A percentile compares a stretch with the other conserved stretches of the same genome.
phyloP scores from a whole-genome alignment of 164 flowering plant species.

The Buxus sempervirens region DNA sequence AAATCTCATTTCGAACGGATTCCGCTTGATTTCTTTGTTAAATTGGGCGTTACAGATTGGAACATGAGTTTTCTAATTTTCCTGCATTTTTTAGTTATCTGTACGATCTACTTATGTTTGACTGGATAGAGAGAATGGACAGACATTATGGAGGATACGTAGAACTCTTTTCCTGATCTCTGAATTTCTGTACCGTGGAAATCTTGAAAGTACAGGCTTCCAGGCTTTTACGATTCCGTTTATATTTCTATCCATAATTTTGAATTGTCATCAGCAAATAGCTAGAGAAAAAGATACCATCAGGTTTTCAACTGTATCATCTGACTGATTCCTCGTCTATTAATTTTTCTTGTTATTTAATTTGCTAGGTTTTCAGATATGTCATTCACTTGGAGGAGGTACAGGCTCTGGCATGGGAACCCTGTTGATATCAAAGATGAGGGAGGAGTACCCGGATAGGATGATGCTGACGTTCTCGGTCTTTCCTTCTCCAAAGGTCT shows the following conservation, averaged over 20 bases:
- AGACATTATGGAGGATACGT: neutral
- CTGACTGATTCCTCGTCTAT: neutral
- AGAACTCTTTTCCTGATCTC: neutral
- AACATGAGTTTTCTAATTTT: neutral
- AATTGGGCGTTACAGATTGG: neutral
- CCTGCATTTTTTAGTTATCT: neutral
- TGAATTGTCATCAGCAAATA: neutral
- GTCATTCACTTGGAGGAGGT: slow-evolving; percentile 87
- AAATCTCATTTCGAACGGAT: neutral
- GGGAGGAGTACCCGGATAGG: slow-evolving; percentile 43
- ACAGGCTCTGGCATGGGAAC: slow-evolving; percentile 92
- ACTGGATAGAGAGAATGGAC: too few species aligned
- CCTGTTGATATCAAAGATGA: slow-evolving; percentile 69
- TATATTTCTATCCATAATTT: too few species aligned
- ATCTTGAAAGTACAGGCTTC: neutral
- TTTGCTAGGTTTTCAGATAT: slow-evolving; percentile 71
- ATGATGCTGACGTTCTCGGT: slow-evolving; percentile 38
- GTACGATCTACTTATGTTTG: neutral
- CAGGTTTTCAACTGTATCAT: neutral
- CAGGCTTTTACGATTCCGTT: too few species aligned
- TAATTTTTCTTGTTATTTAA: neutral
- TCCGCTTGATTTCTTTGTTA: neutral
- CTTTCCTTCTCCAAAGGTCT: slow-evolving; percentile 83
- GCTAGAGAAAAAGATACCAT: too few species aligned
- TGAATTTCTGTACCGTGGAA: neutral